Evolutionary conservation across 2,329 filamentous ascomycete genomes (phyloP), one percentile per base, ranked within the genome.

Genomic region (Parastagonospora nodorum): DNA sequence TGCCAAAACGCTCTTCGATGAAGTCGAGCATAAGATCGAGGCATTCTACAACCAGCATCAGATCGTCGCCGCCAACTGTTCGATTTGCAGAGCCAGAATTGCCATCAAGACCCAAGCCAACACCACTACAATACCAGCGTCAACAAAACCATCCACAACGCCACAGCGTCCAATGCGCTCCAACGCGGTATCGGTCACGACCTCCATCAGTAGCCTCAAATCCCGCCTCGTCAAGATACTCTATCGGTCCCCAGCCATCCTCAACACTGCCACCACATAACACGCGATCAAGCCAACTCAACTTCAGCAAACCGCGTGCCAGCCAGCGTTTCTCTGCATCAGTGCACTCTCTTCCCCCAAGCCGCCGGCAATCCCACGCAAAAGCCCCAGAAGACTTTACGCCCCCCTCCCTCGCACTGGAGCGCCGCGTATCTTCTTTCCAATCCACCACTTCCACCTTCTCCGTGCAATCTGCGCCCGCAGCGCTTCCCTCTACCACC

Each of bases 21-120:
- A 69, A 68, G 28, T 54, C 64, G 2, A 63, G 41, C 14, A 41
- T 68, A 5, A 68, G 63, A 33, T 42, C 51, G 14, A 57, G 56
- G 10, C 56, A 55, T 29, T 63, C 57, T 42, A 46, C 47, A 12
- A 33, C 51, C 8, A 55, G 50, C 19, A 50, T 52, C 15, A 60
- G 50, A 48, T 57, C 63, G 15, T 58, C 59, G 24, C 58, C 60
- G 16, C 50, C 64, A 6, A 57, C 55, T 10, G 67, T 69, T 33
- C 57, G 61, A 19, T 69, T 69, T 28, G 46, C 56, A 15, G 58
- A 67, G 10, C 57, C 63, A 45, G 58, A 63, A 33, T 51, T 50
- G 8, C 24, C 51, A 14, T 42, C 46, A 35, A 45, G 53, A 5
- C 45, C 42, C 27, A 44, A 45, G 42, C 42, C 49, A 28, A 40